Percentiles rank a stretch among this genome's conserved stretches.
Conservation (phyloP, 345 rosid species). For the Moringa oleifera region DNA sequence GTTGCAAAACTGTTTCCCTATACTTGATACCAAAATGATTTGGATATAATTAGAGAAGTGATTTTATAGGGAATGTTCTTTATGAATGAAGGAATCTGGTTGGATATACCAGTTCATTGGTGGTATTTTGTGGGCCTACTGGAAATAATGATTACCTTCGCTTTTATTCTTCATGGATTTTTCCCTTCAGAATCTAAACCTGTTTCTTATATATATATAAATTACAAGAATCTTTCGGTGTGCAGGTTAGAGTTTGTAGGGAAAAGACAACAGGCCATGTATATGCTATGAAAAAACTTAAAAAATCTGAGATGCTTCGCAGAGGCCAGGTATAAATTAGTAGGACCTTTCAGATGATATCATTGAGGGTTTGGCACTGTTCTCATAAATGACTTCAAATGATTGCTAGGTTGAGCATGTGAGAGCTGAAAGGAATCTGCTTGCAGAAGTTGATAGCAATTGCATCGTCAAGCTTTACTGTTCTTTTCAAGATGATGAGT, state of each 20-base stretch:
- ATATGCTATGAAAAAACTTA: constrained; percentile 94
- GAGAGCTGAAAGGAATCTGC: constrained; percentile 89
- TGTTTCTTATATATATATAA: not conserved
- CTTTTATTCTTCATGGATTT: too few species aligned
- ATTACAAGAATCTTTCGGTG: not conserved
- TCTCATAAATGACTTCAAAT: constrained; percentile 6
- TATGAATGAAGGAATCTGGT: not conserved
- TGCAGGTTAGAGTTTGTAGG: constrained; percentile 85
- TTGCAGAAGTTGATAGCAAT: constrained; percentile 94
- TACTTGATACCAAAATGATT: not conserved
- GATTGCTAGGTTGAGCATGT: constrained; percentile 81
- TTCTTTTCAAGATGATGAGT: constrained; percentile 92
- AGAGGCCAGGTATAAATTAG: constrained; percentile 77
- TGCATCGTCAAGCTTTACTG: constrained; percentile 94
- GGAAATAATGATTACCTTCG: not conserved
- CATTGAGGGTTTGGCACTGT: constrained; percentile 11
- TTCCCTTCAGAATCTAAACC: not conserved
- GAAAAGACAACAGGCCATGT: constrained; percentile 87
- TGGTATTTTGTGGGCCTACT: not conserved
- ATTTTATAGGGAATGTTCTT: not conserved
- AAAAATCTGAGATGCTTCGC: constrained; percentile 94
- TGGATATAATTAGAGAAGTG: not conserved
- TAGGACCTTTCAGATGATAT: constrained; percentile 9
- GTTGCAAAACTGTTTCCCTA: not conserved
- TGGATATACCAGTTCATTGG: not conserved